Percentiles rank a stretch among this genome's conserved stretches.
Evolutionary conservation across 306 rosid genomes (phyloP).

Genomic region (Pachyrhizus erosus): DNA sequence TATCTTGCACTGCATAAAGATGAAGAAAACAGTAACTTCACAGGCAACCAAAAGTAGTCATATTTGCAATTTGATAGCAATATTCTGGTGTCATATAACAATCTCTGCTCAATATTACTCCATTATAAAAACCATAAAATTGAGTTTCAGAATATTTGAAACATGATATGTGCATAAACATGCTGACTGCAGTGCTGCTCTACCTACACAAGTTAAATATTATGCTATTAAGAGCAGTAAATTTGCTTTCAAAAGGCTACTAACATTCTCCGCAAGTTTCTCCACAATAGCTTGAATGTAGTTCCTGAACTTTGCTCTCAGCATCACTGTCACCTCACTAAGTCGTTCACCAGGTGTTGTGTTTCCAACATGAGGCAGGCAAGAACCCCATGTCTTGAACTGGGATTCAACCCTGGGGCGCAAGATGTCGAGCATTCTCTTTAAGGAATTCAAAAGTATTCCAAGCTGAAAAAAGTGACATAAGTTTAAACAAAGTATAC

Average conservation of each 20-base stretch:
- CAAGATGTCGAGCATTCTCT: constrained; percentile 88
- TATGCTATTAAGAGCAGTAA: constrained; percentile 1
- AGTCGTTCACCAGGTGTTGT: constrained; percentile 93
- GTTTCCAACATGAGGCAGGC: constrained; percentile 86
- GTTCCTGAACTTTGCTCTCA: constrained; percentile 92
- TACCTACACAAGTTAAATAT: not conserved
- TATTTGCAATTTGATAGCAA: not conserved
- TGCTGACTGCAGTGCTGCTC: constrained; percentile 1
- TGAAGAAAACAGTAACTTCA: not conserved
- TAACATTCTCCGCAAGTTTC: constrained; percentile 86
- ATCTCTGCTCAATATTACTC: not conserved
- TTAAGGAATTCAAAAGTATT: constrained; percentile 81
- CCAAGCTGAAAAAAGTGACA: constrained; percentile 76
- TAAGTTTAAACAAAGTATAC: constrained; percentile 25
- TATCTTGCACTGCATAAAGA: constrained; percentile 17
- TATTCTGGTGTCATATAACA: not conserved
- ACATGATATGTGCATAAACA: constrained; percentile 7
- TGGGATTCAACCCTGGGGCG: constrained; percentile 91
- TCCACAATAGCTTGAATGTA: constrained; percentile 90
- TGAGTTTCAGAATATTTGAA: constrained; percentile 12
- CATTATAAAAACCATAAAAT: not conserved
- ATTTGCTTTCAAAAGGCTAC: constrained; percentile 45
- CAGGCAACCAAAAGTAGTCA: not conserved
- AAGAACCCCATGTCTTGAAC: constrained; percentile 92
- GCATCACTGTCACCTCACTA: constrained; percentile 97